These are phyloP conservation scores for Rhizophagus sp. DNA, from an alignment of 192 early-diverging fungal genomes.

Conservation along the genomic window DNA sequence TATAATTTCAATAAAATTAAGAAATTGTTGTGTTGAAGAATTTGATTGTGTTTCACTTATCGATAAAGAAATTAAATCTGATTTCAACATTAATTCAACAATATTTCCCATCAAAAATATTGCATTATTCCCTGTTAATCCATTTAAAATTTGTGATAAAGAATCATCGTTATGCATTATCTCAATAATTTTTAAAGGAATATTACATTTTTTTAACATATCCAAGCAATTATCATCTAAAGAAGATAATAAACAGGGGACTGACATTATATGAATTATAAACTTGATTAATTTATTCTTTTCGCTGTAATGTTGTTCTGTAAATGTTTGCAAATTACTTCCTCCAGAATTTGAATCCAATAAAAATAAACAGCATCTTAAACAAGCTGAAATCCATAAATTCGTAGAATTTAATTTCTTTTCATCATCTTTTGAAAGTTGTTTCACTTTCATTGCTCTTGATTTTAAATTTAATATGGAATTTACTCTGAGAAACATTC, in stretches of 20 bases:
- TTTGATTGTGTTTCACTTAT: constrained; percentile 33
- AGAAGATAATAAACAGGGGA: constrained; percentile 32
- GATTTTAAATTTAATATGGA: not conserved
- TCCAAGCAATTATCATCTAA: constrained; percentile 37
- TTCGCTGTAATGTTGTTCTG: constrained; percentile 34
- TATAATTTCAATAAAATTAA: constrained; percentile 31
- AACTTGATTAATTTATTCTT: constrained; percentile 39
- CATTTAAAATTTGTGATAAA: constrained; percentile 30
- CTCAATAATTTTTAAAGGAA: constrained; percentile 29
- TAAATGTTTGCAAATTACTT: not conserved
- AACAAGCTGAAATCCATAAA: constrained; percentile 41
- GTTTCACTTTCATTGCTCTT: not conserved
- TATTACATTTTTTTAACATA: constrained; percentile 27
- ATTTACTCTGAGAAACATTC: constrained; percentile 2
- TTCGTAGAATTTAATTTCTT: constrained; percentile 30
- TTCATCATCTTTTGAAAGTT: constrained; percentile 21
- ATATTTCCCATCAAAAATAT: constrained; percentile 38
- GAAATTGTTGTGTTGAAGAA: constrained; percentile 38
- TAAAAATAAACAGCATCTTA: constrained; percentile 40
- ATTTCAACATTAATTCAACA: constrained; percentile 33
- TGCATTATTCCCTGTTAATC: constrained; percentile 33
- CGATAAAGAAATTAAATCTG: constrained; percentile 28
- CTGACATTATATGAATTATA: constrained; percentile 34
- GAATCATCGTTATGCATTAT: constrained; percentile 30
- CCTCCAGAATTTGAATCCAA: constrained; percentile 32